Base-by-base conservation (phyloP, 495 filamentous ascomycete species). In the Elasticomyces elasticus region DNA sequence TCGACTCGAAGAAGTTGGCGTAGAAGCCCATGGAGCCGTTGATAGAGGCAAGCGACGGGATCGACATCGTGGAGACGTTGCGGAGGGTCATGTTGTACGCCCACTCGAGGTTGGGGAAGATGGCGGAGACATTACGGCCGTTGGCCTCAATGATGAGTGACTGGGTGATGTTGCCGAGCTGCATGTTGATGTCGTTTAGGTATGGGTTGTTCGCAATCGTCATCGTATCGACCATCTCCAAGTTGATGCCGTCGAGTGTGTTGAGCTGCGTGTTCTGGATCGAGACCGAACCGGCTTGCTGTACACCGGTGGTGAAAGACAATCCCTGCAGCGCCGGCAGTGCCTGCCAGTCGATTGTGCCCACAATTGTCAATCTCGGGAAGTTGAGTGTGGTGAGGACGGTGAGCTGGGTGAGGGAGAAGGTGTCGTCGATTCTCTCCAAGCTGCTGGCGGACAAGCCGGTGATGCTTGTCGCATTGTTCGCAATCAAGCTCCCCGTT, bases 31-130 rank as follows among this genome's bases (percentile, higher is more conserved):
- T 76, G 47, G 88, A 85, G 62, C 83, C 80, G 66, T 85, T 88
- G 49, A 95, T 79, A 27, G 72, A 73, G 56, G 76, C 65, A 37
- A 99, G 81, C n/a, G 85, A 83, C 15, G 92, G 92, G 30, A 91
- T 70, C 19, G 69, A 74, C 67, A 95, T 74, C 40, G 69, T 74
- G 59, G 81, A 82, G 72, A 86, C 83, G 74, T 95, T 91, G 68
- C 83, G 78, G 73, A 96, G 82, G 50, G 87, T 90, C 76, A 95
- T 81, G 77, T 95, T 88, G 66, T 72, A 77, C 51, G 83, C 88
- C 71, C 76, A 82, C 54, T 73, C 70, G 26, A 99, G 79, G 72
- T 89, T 79, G 59, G 89, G 85, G 69, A 97, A 82, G 35, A 7
- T 51, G 37, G 46, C 55, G 27, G 13, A 35, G 35, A 89, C 69